These are phyloP conservation scores for Acorus calamus DNA, from an alignment of 106 monocot species.

Conservation along the genomic window DNA sequence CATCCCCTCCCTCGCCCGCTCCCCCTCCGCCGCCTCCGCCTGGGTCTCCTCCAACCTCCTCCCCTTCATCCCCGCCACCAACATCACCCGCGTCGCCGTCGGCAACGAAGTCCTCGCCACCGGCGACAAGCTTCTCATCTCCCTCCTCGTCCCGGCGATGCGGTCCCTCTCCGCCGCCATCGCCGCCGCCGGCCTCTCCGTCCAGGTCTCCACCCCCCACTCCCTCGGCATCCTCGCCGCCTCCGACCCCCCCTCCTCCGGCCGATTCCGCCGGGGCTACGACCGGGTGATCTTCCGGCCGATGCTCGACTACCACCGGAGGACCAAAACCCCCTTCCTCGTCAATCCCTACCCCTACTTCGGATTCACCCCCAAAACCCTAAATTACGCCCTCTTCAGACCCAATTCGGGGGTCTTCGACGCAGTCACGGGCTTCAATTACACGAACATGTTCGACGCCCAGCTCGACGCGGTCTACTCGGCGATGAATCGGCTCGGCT, in stretches of 20 bases:
- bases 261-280: conserved; percentile 53
- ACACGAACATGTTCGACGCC: conserved; percentile 80
- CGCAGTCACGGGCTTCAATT: conserved; percentile 39
- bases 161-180: conserved; percentile 49
- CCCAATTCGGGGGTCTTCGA: conserved; percentile 60
- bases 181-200: conserved; percentile 15
- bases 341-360: conserved; percentile 97
- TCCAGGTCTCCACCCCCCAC: conserved; percentile 81
- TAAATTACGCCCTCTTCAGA: conserved; percentile 66
- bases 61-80: conserved; percentile 75
- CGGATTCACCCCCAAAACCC: conserved; percentile 41
- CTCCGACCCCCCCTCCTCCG: conserved; percentile 60
- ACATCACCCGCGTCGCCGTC: conserved; percentile 59
- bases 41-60: conserved; percentile 61
- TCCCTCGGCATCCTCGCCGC: conserved; percentile 60
- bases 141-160: conserved; percentile 78
- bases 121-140: conserved; percentile 42
- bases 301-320: conserved; percentile 64
- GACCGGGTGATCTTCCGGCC: conserved; percentile 42
- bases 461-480: conserved; percentile 75
- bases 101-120: conserved; percentile 81
- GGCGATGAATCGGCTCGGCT: conserved; percentile 55
- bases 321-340: conserved; percentile 52
- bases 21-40: conserved; percentile 20
- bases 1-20: conserved; percentile 48